Evolutionary conservation across 2,329 filamentous ascomycete genomes (phyloP).

Genomic region (Malbranchea cinnamomea): DNA sequence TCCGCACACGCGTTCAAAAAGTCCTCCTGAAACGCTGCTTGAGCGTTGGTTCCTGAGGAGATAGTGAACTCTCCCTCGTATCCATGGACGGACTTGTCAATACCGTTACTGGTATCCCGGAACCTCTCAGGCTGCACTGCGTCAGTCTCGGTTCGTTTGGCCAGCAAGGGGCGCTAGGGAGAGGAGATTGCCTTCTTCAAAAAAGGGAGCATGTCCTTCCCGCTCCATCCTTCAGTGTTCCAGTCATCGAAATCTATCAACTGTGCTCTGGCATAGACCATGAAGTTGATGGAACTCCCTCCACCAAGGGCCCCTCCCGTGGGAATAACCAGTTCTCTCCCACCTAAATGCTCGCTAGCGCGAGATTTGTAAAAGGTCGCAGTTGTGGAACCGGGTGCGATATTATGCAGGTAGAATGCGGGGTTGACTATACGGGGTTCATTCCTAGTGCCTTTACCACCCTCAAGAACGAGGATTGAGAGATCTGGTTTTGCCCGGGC

Average conservation of each 20-base stretch:
- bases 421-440: slow-evolving; percentile 37
- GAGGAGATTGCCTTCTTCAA: slow-evolving; percentile 36
- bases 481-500: slow-evolving; percentile 36
- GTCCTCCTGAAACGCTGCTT: slow-evolving; percentile 9
- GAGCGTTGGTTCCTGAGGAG: slow-evolving; percentile 9
- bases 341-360: slow-evolving; percentile 20
- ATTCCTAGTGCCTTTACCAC: slow-evolving; percentile 38
- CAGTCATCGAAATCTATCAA: slow-evolving; percentile 32
- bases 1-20: slow-evolving; percentile 9
- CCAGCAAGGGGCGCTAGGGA: no score
- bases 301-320: slow-evolving; percentile 44
- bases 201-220: slow-evolving; percentile 38
- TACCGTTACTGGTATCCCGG: slow-evolving; percentile 7
- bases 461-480: slow-evolving; percentile 39
- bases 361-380: slow-evolving; percentile 39
- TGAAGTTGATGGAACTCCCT: slow-evolving; percentile 45
- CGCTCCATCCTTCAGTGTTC: slow-evolving; percentile 37
- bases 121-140: slow-evolving; percentile 9
- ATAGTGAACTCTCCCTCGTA: slow-evolving; percentile 10
- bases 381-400: slow-evolving; percentile 35
- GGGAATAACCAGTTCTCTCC: slow-evolving; percentile 22
- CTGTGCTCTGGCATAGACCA: slow-evolving; percentile 33
- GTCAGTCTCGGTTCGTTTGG: background rate
- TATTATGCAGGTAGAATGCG: slow-evolving; percentile 34
- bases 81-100: slow-evolving; percentile 10